Percentiles rank a stretch among this genome's conserved stretches.
Conservation (phyloP, 2,329 filamentous ascomycete species). For the Escovopsis sp. region DNA sequence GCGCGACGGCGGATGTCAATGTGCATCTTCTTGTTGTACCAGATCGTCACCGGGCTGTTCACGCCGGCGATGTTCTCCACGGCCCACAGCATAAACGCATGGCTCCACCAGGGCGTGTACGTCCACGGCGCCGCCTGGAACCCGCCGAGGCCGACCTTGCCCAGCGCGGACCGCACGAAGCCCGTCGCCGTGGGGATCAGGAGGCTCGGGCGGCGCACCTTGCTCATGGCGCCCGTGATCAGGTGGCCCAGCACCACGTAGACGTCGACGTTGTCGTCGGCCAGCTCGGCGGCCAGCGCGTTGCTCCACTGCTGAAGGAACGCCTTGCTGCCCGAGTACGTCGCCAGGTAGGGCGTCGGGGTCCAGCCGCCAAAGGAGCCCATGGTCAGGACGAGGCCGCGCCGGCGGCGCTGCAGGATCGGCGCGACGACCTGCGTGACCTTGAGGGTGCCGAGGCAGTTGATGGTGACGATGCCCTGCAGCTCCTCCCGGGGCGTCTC, state of each 20-base stretch:
- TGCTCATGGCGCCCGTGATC: conserved; percentile 93
- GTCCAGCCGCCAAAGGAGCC: conserved; percentile 89
- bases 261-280: conserved; percentile 69
- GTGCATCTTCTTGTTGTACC: conserved; percentile 54
- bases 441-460: conserved; percentile 80
- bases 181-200: conserved; percentile 67
- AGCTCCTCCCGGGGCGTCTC: conserved; percentile 69
- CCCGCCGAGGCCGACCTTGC: conserved; percentile 69
- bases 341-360: conserved; percentile 82
- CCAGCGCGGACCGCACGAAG: conserved; percentile 66
- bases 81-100: conserved; percentile 77
- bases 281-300: conserved; percentile 69
- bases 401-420: conserved; percentile 68
- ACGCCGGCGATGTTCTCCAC: conserved; percentile 45
- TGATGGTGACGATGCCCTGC: conserved; percentile 83
- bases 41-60: conserved; percentile 31
- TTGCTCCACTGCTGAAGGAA: conserved; percentile 96
- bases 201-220: conserved; percentile 65
- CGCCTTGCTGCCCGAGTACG: conserved; percentile 94
- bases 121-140: conserved; percentile 69
- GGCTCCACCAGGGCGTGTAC: conserved; percentile 86
- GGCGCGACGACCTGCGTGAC: conserved; percentile 77
- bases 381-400: conserved; percentile 89
- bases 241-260: conserved; percentile 86
- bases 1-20: conserved; percentile 69